Evolutionary conservation across 148 eudicot genomes (phyloP).

Genomic region (Rhododendron ovatum): DNA sequence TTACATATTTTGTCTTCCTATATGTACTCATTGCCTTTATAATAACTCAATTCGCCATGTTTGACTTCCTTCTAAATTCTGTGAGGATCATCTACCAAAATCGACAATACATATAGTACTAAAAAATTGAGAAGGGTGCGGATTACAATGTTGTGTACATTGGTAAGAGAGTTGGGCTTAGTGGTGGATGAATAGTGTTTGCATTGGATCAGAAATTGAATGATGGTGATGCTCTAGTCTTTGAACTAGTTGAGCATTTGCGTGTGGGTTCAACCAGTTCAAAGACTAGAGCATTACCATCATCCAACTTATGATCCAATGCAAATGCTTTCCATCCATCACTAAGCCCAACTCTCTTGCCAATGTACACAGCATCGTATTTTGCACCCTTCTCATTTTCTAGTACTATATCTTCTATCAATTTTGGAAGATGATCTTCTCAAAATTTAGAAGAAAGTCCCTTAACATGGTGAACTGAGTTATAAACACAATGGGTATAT

Average conservation of each 20-base stretch:
- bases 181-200: conserved; percentile 75
- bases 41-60: neutral
- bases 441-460: conserved; percentile 57
- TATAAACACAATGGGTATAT: neutral
- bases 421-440: conserved; percentile 41
- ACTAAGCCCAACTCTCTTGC: conserved; percentile 52
- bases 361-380: conserved; percentile 39
- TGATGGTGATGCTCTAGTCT: conserved; percentile 68
- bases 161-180: conserved; percentile 47
- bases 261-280: conserved; percentile 54
- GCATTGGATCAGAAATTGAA: conserved; percentile 57
- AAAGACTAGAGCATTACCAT: conserved; percentile 67
- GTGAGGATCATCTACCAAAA: conserved; percentile 28
- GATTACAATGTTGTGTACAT: conserved; percentile 43
- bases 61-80: conserved; percentile 45
- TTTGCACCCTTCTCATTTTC: conserved; percentile 52
- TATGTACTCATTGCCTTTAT: neutral
- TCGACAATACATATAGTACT: conserved; percentile 31
- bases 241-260: conserved; percentile 40
- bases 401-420: conserved; percentile 31
- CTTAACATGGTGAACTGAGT: conserved; percentile 19
- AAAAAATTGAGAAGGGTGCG: conserved; percentile 43
- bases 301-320: conserved; percentile 51
- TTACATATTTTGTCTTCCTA: neutral
- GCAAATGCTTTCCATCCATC: conserved; percentile 82